Evolutionary conservation across 768 basidiomycete species (phyloP).

Genomic region (Agrocybe praecox): DNA sequence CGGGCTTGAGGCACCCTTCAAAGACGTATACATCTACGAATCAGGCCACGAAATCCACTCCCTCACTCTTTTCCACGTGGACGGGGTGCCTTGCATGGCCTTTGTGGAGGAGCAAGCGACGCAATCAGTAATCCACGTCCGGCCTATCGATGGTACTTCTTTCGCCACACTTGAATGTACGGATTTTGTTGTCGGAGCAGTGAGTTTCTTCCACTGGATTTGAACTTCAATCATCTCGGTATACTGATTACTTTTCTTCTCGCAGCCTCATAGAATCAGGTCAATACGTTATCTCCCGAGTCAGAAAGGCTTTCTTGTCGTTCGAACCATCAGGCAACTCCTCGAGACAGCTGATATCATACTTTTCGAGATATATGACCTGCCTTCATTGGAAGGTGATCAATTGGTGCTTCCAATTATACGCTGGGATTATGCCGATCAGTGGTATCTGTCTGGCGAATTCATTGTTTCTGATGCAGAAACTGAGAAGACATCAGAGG

Average conservation of each 20-base stretch:
- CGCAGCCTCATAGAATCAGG: constrained; percentile 49
- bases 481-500: constrained; percentile 18
- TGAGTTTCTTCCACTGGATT: constrained; percentile 9
- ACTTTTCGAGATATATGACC: constrained; percentile 30
- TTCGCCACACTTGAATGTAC: constrained; percentile 35
- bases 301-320: constrained; percentile 53
- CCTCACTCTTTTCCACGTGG: constrained; percentile 30
- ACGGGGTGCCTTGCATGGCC: constrained; percentile 16
- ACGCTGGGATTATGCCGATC: constrained; percentile 14
- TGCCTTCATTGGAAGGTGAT: constrained; percentile 15
- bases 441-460: constrained; percentile 15
- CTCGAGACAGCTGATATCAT: constrained; percentile 21
- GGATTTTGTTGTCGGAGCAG: constrained; percentile 23
- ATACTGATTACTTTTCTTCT: constrained; percentile 2
- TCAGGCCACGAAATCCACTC: constrained; percentile 31
- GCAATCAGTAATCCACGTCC: constrained; percentile 13
- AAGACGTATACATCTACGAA: constrained; percentile 42
- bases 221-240: constrained; percentile 2
- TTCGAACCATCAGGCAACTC: constrained; percentile 36
- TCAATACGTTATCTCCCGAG: constrained; percentile 53
- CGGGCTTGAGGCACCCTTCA: constrained; percentile 10
- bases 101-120: constrained; percentile 14
- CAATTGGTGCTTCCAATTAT: constrained; percentile 12
- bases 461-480: constrained; percentile 45
- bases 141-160: constrained; percentile 10